A percentile compares a stretch with the other conserved stretches of the same genome.
Conservation (phyloP, 208 protist genomes). For the Trichomonas gallinae region DNA sequence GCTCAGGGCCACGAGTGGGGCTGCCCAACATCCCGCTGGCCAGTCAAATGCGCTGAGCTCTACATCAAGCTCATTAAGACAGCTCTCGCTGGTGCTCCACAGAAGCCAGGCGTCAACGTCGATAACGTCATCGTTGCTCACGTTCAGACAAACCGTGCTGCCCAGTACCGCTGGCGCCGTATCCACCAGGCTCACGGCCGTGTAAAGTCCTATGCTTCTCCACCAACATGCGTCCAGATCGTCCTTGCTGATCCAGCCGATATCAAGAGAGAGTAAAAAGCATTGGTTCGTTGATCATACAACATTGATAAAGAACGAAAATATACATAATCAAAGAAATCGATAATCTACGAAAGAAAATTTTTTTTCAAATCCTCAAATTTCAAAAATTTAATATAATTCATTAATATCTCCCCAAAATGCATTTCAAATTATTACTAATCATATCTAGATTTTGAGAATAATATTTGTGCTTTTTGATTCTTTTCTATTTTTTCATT, state of each 20-base stretch:
- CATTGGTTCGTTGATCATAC: no score
- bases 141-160: neutral
- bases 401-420: no score
- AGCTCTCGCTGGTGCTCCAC: neutral
- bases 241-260: neutral
- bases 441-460: no score
- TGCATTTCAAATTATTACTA: no score
- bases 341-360: no score
- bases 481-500: no score
- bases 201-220: slow-evolving; percentile 17
- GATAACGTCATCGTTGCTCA: neutral
- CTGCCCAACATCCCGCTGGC: neutral
- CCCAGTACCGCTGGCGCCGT: neutral
- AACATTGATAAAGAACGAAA: no score
- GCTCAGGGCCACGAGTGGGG: neutral
- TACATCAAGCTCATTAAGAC: neutral
- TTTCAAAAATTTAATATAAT: no score
- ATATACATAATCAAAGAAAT: no score
- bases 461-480: no score
- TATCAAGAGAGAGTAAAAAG: neutral
- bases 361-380: no score
- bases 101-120: neutral
- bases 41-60: neutral
- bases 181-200: slow-evolving; percentile 4
- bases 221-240: slow-evolving; percentile 7